Base-by-base conservation (phyloP, 176 grass and related monocot genomes). In the Aegilops tauschii region DNA sequence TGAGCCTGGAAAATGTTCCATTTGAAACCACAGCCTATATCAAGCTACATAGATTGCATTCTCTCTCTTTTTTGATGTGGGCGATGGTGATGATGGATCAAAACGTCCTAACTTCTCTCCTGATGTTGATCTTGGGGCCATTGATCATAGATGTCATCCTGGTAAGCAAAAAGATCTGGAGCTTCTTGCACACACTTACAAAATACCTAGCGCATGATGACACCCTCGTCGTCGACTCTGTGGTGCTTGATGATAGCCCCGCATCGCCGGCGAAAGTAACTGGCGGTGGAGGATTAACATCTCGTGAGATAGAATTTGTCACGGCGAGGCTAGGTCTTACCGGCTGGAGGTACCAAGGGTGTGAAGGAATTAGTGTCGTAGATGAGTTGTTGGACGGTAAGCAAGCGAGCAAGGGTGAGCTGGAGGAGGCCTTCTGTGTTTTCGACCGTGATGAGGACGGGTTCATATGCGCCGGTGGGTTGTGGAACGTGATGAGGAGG, bases 381-480 rank as follows among this genome's bases (percentile, higher is more conserved):
- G 65, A 72, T 13, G 84, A 71, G 79, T 10, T 90, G 9, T 7
- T 65, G 70, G 77, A 77, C 0, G 65, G 21, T 8, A 77, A 85
- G 52, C 21, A 31, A 5, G 76, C 76, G 2, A 88, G 68, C 7
- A 17, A 59, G 78, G 8, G 31, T 21, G 90, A 92, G 73, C 16
- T 92, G 16, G 61, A 85, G 58, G 78, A 82, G 68, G 90, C 86
- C 10, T 92, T 92, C 58, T 56, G 29, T 10, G 70, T 88, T 78
- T 92, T 88, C 21, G 78, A 92, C 73, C 65, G 82, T 32, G 61
- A 88, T 12, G 82, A 92, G 73, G 90, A 92, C 5, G 82, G 86
- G 4, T 83, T 92, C 69, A 83, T 92, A 72, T 73, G 86, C 70
- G 20, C 64, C 2, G 40, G 27, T 27, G 90, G 89, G 9, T 27